Evolutionary conservation across 2,329 filamentous ascomycete species (phyloP), one percentile per base, ranked within the genome.

Genomic region (Cladophialophora immunda): DNA sequence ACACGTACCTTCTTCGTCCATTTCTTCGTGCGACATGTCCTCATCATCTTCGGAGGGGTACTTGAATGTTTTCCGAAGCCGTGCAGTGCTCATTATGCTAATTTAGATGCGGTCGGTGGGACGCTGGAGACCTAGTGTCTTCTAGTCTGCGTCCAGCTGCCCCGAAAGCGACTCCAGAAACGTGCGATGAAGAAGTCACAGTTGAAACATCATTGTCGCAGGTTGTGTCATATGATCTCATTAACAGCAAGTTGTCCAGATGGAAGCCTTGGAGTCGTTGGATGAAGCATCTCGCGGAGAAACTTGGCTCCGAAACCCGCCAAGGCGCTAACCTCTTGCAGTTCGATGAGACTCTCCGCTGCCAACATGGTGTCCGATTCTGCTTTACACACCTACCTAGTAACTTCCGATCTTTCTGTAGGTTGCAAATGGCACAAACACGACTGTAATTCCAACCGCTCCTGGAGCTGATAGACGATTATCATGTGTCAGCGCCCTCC

Each of bases 311-410:
- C 45, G 45, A 5, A 4, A 13, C 11, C 22, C 3, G 45, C 45
- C 45, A 27, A 27, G 45, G 22, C 45, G 45, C 45, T 50, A 29
- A 36, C 25, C 19, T 4, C 71, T 76, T 4, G 78, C 78, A 1
- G 73, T 66, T 11, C 78, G 78, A 56, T 72, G 73, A 5, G 78
- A 81, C 67, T 75, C 32, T 13, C 15, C 7, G 5, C 32, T 34
- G 15, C 9, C 7, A 34, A 11, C 32, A 34, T 13, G 15, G 32
- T 8, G 4, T 34, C n/a, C n/a, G n/a, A n/a, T n/a, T n/a, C n/a
- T n/a, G n/a, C n/a, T n/a, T n/a, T n/a, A n/a, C n/a, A n/a, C n/a
- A n/a, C n/a, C n/a, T n/a, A n/a, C n/a, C n/a, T n/a, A n/a, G n/a
- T n/a, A n/a, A n/a, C n/a, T n/a, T n/a, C n/a, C n/a, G n/a, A n/a